These are phyloP conservation scores for Phytophthora lateralis DNA, from an alignment of 352 stramenopile species.

Conservation along the genomic window DNA sequence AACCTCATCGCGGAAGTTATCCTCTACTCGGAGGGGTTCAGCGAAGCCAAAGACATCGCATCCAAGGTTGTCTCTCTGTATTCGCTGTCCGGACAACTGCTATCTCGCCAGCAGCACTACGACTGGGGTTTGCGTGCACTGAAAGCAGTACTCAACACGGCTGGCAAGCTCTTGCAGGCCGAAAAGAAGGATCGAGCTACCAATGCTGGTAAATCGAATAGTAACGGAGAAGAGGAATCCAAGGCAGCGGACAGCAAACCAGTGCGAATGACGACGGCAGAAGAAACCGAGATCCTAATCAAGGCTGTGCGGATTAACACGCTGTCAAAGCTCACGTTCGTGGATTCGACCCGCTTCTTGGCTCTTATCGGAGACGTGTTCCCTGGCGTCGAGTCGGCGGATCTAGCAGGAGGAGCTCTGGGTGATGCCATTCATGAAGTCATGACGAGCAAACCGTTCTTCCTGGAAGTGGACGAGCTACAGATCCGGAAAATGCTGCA, in stretches of 20 bases:
- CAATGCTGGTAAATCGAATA: conserved; percentile 3
- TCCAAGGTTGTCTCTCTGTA: conserved; percentile 95
- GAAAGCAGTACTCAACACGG: conserved; percentile 95
- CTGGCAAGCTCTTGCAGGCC: conserved; percentile 89
- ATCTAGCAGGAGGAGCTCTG: conserved; percentile 85
- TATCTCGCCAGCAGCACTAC: conserved; percentile 93
- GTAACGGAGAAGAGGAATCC: conserved; percentile 24
- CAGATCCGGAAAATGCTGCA: conserved; percentile 96
- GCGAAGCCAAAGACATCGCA: conserved; percentile 87
- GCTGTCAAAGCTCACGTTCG: conserved; percentile 95
- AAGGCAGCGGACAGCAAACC: conserved; percentile 26
- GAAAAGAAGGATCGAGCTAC: conserved; percentile 73
- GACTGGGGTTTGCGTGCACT: conserved; percentile 94
- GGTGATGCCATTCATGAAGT: conserved; percentile 88
- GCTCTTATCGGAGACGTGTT: conserved; percentile 95
- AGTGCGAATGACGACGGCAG: conserved; percentile 54
- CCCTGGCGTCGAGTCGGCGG: conserved; percentile 81
- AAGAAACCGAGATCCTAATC: conserved; percentile 94
- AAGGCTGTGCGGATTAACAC: conserved; percentile 96
- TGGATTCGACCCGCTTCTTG: conserved; percentile 90
- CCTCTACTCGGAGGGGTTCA: conserved; percentile 92
- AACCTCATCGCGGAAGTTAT: conserved; percentile 95
- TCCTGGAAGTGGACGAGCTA: conserved; percentile 86
- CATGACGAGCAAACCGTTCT: conserved; percentile 91
- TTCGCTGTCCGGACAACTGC: conserved; percentile 79